Evolutionary conservation across 2,329 filamentous ascomycete genomes (phyloP), one percentile per base, ranked within the genome.

Genomic region (Alternaria postmessia): DNA sequence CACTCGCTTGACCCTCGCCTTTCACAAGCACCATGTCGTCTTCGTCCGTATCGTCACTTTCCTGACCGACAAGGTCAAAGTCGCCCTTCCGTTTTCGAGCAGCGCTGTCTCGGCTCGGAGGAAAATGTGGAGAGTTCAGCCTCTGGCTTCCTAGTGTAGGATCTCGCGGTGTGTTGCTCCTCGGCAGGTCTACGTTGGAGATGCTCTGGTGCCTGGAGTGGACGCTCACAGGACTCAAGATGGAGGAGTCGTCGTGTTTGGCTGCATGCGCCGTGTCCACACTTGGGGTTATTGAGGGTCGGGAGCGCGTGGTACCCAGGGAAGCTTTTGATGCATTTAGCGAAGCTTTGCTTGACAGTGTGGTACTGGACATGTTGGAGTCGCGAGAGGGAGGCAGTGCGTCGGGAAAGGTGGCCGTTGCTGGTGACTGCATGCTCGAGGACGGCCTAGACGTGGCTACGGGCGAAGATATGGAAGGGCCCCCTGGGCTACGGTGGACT

Each of bases 381-480:
- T 73, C 74, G 28, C 73, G 74, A n/a, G 75, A 75, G n/a, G 71
- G 70, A 12, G 74, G 75, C 4, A 69, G 69, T 5, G 66, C 57
- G 18, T 80, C 78, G n/a, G 73, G 68, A 54, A 81, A 79, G 36
- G 63, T 71, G 47, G 75, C 54, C 12, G 69, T 66, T n/a, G 78
- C 68, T 11, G 79, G 79, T 26, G 79, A 81, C 51, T 80, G 77
- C 54, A 79, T 61, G 49, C 75, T 69, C 28, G 79, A 80, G 0
- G 75, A 72, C 16, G 77, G 68, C 51, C 72, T 65, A 6, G 78
- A 78, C 30, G 76, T 67, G 18, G 76, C 64, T 26, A 77, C 70
- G 22, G 78, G 77, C 41, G 78, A 80, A 3, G 77, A 76, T 3
- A 74, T 68, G 18, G 72, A 61, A 3, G 77, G 74, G 9, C 65